These are phyloP conservation scores for Tolypocladium tropicale DNA, from an alignment of 2,329 filamentous ascomycete species.

Conservation along the genomic window DNA sequence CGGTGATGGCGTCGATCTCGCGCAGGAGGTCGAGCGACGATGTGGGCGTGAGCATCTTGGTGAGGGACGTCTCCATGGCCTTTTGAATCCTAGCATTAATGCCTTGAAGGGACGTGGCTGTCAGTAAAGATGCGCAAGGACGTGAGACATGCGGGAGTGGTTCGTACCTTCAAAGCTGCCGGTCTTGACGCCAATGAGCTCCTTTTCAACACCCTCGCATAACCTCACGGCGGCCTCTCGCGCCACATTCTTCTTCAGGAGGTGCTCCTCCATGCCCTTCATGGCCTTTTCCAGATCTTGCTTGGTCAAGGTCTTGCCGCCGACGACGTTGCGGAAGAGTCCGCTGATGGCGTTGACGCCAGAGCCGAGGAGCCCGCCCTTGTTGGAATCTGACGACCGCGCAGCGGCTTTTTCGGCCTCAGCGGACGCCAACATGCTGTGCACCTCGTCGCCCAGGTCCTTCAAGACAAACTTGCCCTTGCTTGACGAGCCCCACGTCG, in stretches of 20 bases:
- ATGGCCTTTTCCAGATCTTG: constrained; percentile 85
- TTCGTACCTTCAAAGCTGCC: constrained; percentile 68
- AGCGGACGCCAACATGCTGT: constrained; percentile 77
- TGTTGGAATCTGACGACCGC: constrained; percentile 36
- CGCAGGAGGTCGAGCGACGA: constrained; percentile 89
- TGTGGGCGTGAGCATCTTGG: constrained; percentile 91
- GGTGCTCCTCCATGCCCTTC: constrained; percentile 91
- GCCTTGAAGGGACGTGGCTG: constrained; percentile 22
- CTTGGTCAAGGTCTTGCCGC: constrained; percentile 84
- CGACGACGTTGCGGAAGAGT: constrained; percentile 88
- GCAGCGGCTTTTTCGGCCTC: constrained; percentile 48
- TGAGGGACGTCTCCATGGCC: constrained; percentile 85
- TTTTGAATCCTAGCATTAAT: constrained; percentile 74
- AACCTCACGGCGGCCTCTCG: constrained; percentile 86
- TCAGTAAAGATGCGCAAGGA: background rate
- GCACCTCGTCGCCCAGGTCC: constrained; percentile 87
- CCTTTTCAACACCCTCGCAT: constrained; percentile 83
- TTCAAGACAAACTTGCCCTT: constrained; percentile 92
- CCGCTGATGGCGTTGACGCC: constrained; percentile 75
- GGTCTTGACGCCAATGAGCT: constrained; percentile 84
- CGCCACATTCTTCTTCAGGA: constrained; percentile 92
- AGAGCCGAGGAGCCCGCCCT: constrained; percentile 62
- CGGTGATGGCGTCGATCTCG: constrained; percentile 73
- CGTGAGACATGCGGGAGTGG: constrained; percentile 8
- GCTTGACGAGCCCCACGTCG: constrained; percentile 75